Base-by-base conservation (phyloP, 768 basidiomycete genomes). In the Chalciporus sphaerocephalus region DNA sequence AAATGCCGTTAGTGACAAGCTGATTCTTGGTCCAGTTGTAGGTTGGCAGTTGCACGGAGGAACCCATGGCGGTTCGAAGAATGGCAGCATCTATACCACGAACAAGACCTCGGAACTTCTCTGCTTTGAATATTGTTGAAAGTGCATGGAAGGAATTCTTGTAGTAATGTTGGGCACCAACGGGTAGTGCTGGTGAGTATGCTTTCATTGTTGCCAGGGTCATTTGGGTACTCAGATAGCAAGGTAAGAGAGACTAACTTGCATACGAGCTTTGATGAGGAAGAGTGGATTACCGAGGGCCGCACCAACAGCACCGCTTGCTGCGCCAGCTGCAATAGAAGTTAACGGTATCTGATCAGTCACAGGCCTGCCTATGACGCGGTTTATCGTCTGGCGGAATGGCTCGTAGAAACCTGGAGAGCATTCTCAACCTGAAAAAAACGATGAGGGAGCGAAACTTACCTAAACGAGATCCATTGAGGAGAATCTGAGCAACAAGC, bases 261-360 rank as follows among this genome's bases (percentile, higher is more conserved):
- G 96, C 87, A 99, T 97, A 36, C 96, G 81, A 5, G 96, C 96
- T 70, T 99, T 99, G 61, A 99, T 82, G 46, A 99, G 72, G 69
- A 96, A 99, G 11, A 96, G 69, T 0, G 93, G 93, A 63, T 91
- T 95, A 33, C 92, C 93, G 34, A 93, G 66, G 40, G 76, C 74
- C 0, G 87, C 87, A 61, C 96, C 96, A 24, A 97, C 80, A 35
- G 87, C 84, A 27, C 96, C 96, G 56, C 90, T 94, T 4, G 78
- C 73, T 2, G 94, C 94, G 2, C 96, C 96, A 12, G 95, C 92
- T 30, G 81, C 63, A 20, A 97, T 64, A 30, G 93, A 90, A 1
- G 90, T 94, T 30, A 79, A 62, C 2, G 83, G 81, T 32, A 86
- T 71, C 55, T 87, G 87, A 18, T 84, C 82, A 17, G 75, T 73